Conservation (phyloP, 108 stramenopile species). For the Nitzschia sp. region DNA sequence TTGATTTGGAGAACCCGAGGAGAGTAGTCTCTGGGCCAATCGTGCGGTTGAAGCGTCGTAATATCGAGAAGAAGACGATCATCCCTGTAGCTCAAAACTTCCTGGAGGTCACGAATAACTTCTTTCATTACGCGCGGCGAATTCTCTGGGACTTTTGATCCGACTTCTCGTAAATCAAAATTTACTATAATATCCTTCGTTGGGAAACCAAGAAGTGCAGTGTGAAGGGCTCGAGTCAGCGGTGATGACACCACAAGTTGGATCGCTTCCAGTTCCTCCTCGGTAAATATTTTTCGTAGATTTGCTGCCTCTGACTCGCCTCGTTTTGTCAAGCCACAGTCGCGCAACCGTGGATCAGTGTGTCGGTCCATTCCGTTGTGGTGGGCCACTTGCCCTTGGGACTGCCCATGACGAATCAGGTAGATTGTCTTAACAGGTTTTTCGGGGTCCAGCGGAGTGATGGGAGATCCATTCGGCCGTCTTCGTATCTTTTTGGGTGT, state of each 20-base stretch:
- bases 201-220: conserved; percentile 46
- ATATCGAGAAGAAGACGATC: conserved; percentile 11
- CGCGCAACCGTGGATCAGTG: conserved; percentile 28
- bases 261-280: conserved; percentile 8
- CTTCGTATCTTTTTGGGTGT: conserved; percentile 19
- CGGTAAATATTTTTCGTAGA: conserved; percentile 15
- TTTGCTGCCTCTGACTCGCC: conserved; percentile 29
- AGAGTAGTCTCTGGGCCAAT: conserved; percentile 28
- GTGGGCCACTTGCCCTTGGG: conserved; percentile 38
- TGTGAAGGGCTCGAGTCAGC: conserved; percentile 49
- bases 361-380: conserved; percentile 26
- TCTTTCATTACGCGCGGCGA: conserved; percentile 19
- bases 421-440: conserved; percentile 23
- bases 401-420: conserved; percentile 48
- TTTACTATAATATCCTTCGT: conserved; percentile 23
- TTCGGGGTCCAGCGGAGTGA: background rate
- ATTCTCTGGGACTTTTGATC: conserved; percentile 41
- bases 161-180: conserved; percentile 43
- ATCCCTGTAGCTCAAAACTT: background rate
- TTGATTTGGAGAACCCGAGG: conserved; percentile 32
- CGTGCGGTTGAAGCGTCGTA: conserved; percentile 8
- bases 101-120: conserved; percentile 30
- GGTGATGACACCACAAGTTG: conserved; percentile 45
- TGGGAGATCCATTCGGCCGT: conserved; percentile 27
- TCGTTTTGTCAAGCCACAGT: conserved; percentile 35